phyloP scores from a whole-genome alignment of 2,329 filamentous ascomycete species.

The Cordyceps tenuipes region DNA sequence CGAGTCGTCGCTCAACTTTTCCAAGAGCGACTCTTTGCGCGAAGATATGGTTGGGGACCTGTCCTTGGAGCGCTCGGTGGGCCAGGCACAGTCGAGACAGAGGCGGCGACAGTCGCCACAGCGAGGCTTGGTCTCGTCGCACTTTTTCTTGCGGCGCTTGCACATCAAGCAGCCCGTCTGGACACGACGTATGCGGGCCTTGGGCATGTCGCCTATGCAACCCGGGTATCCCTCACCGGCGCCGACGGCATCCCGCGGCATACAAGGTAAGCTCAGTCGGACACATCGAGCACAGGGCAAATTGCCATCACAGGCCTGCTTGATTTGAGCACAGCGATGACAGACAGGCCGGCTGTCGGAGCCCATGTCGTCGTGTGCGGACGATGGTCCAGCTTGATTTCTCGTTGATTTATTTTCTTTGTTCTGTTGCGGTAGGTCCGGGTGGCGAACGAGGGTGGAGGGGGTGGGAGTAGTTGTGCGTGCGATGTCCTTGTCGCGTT shows the following conservation, averaged over 20 bases:
- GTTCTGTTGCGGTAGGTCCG: background rate
- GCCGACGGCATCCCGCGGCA: constrained; percentile 19
- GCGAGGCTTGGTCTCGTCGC: constrained; percentile 35
- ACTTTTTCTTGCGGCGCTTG: constrained; percentile 39
- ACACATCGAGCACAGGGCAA: constrained; percentile 25
- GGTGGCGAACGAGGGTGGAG: background rate
- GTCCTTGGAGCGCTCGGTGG: constrained; percentile 16
- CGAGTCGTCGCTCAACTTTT: background rate
- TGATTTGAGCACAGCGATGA: constrained; percentile 28
- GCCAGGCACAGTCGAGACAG: constrained; percentile 27
- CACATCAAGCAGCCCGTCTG: constrained; percentile 36
- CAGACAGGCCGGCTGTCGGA: constrained; percentile 24
- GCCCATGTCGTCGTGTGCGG: constrained; percentile 17
- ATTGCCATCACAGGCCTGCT: constrained; percentile 27
- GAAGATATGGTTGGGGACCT: background rate
- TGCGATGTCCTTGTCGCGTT: background rate
- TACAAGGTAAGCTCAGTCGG: constrained; percentile 25
- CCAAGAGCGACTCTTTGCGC: background rate
- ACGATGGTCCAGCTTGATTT: background rate
- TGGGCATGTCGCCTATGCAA: constrained; percentile 19
- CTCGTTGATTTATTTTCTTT: background rate
- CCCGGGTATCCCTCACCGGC: background rate
- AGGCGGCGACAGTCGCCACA: constrained; percentile 31
- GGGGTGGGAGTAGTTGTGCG: background rate
- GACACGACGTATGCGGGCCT: constrained; percentile 25